Evolutionary conservation across 2,329 filamentous ascomycete species (phyloP).

Genomic region (Alternaria arborescens): DNA sequence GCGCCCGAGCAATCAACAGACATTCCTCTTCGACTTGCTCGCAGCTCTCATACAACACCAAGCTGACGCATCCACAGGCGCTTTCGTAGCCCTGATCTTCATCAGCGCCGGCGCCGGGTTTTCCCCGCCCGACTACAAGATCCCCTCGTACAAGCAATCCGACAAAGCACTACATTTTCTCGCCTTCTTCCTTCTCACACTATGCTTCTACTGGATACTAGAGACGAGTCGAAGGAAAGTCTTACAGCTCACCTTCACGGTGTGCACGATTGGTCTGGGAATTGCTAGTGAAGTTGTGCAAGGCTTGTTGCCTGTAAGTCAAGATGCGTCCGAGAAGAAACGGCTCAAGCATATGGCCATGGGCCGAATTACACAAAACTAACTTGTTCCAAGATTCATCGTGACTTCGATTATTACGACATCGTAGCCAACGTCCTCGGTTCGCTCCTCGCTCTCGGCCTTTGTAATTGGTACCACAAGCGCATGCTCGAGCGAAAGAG

Average conservation of each 20-base stretch:
- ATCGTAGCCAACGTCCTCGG: conserved; percentile 88
- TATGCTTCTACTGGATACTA: conserved; percentile 94
- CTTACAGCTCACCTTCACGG: conserved; percentile 80
- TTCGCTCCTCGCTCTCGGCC: conserved; percentile 72
- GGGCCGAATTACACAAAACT: conserved; percentile 9
- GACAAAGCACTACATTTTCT: conserved; percentile 89
- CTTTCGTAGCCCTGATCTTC: conserved; percentile 67
- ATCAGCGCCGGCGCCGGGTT: conserved; percentile 78
- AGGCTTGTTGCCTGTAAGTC: conserved; percentile 68
- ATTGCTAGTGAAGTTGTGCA: conserved; percentile 81
- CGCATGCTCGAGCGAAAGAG: conserved; percentile 92
- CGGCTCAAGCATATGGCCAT: background rate
- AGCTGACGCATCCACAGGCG: conserved; percentile 41
- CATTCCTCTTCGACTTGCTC: background rate
- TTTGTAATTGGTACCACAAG: conserved; percentile 92
- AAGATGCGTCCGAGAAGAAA: background rate
- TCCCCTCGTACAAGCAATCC: conserved; percentile 70
- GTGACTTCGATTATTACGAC: conserved; percentile 78
- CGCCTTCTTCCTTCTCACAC: conserved; percentile 89
- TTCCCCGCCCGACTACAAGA: conserved; percentile 58
- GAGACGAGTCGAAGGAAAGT: conserved; percentile 88
- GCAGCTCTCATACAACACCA: background rate
- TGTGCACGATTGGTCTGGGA: conserved; percentile 77
- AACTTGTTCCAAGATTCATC: conserved; percentile 52
- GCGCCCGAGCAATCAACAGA: background rate